Evolutionary conservation across 257 asterid species (phyloP), one percentile per base, ranked within the genome.

Genomic region (Agastache rugosa): DNA sequence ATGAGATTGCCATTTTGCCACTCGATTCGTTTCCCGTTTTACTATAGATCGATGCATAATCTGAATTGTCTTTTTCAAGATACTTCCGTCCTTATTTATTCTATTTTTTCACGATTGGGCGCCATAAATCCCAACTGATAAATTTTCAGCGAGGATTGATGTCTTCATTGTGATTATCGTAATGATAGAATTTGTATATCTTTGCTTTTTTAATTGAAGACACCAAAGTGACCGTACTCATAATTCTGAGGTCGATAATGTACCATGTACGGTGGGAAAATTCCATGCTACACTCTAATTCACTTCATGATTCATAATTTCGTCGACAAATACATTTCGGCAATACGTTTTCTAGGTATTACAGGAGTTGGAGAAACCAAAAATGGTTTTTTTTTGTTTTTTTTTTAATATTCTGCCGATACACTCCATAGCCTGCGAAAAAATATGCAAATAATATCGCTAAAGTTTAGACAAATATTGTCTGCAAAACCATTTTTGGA

Each of bases 11-110:
- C 62, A 64, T 27, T 37, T 41, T 51, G 14, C 8, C 23, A 12
- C 22, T 29, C 65, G 50, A 2, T 19, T 69, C 42, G 23, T 60
- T 19, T n/a, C 20, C 29, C 11, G 2, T 5, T 41, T 59, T 34
- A 55, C 58, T 34, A 7, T 42, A 76, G 60, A 68, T 82, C 79
- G 54, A 51, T 37, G 37, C 59, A 55, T 16, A 3, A 51, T 68
- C 70, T 66, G 9, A 68, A 35, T 62, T 63, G 55, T 75, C 50
- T 1, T 72, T 59, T 62, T 55, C 27, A 41, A 3, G 41, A 69
- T 7, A 6, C 4, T 17, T 20, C 47, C 7, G 20, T 59, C 22
- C 34, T 65, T 1, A 51, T 58, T 23, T 41, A 5, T 44, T 37
- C 50, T 25, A 14, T 58, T 22, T 12, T 27, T 15, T 47, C 56